These are phyloP conservation scores for Tagetes erecta DNA, from an alignment of 129 eudicot genomes.

Conservation along the genomic window DNA sequence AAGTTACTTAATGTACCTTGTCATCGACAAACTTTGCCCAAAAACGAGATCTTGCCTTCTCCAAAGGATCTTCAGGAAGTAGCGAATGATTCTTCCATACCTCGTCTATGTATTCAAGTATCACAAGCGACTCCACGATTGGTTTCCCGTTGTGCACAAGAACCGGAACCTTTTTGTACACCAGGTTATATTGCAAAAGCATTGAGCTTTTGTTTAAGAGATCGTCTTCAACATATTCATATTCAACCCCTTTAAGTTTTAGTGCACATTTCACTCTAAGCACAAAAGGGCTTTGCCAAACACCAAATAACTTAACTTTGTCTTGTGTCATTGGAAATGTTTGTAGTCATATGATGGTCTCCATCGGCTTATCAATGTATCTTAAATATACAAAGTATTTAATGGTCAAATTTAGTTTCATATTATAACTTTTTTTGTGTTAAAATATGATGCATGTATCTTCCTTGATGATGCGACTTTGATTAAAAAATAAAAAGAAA, in stretches of 20 bases:
- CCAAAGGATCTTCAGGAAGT: slow-evolving; percentile 37
- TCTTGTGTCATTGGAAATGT: slow-evolving; percentile 16
- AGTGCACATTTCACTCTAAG: slow-evolving; percentile 42
- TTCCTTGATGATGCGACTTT: slow-evolving; percentile 13
- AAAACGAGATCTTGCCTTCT: slow-evolving; percentile 40
- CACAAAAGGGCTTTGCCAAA: slow-evolving; percentile 35
- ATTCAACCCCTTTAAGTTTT: slow-evolving; percentile 32
- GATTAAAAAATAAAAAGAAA: neutral
- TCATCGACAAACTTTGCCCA: slow-evolving; percentile 48
- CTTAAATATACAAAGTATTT: neutral
- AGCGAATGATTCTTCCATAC: slow-evolving; percentile 41
- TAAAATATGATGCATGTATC: slow-evolving; percentile 4
- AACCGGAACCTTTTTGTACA: slow-evolving; percentile 43
- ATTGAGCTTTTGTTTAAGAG: slow-evolving; percentile 33
- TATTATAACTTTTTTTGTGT: neutral
- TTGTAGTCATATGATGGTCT: slow-evolving; percentile 1
- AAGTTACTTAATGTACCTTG: slow-evolving; percentile 16
- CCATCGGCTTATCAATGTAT: neutral
- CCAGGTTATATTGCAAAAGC: slow-evolving; percentile 41
- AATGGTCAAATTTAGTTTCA: slow-evolving; percentile 6
- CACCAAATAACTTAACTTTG: slow-evolving; percentile 41
- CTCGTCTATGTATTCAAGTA: slow-evolving; percentile 48
- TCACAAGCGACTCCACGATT: slow-evolving; percentile 40
- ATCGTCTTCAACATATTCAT: slow-evolving; percentile 41
- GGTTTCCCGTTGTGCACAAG: slow-evolving; percentile 46